Conservation (phyloP, 352 stramenopile genomes). For the Phytophthora tubulina region DNA sequence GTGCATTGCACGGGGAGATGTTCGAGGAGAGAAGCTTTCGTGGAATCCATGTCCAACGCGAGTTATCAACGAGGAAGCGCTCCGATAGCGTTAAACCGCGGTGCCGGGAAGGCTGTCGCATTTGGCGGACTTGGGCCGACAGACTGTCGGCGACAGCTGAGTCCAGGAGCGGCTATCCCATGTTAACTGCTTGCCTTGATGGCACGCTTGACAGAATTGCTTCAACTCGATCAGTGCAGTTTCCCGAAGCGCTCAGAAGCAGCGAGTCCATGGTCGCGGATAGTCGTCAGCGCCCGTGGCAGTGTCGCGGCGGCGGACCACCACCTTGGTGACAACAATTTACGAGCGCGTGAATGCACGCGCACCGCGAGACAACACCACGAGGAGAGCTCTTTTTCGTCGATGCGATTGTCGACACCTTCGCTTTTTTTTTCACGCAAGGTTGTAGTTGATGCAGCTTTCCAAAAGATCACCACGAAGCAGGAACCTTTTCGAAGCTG, state of each 20-base stretch:
- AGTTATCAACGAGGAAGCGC: not conserved
- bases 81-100: slow-evolving; percentile 13
- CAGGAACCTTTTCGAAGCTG: slow-evolving; percentile 20
- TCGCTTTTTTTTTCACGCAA: no score
- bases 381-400: slow-evolving; percentile 12
- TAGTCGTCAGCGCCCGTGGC: slow-evolving; percentile 8
- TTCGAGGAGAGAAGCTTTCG: not conserved
- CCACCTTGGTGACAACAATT: slow-evolving; percentile 16
- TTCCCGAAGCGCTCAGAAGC: slow-evolving; percentile 20
- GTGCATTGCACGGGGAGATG: not conserved
- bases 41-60: slow-evolving; percentile 2
- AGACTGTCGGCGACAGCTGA: slow-evolving; percentile 7
- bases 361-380: slow-evolving; percentile 12
- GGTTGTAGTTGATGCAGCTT: no score
- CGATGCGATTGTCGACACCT: not conserved
- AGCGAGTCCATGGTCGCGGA: not conserved
- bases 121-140: slow-evolving; percentile 10
- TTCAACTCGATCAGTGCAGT: slow-evolving; percentile 8
- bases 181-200: slow-evolving; percentile 15
- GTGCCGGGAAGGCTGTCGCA: slow-evolving; percentile 22
- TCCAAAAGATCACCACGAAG: not conserved
- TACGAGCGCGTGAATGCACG: slow-evolving; percentile 20
- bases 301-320: slow-evolving; percentile 17
- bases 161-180: slow-evolving; percentile 21
- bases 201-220: slow-evolving; percentile 12